These are phyloP conservation scores for Volvox carteri DNA, from an alignment of 163 green algal genomes.

Conservation along the genomic window DNA sequence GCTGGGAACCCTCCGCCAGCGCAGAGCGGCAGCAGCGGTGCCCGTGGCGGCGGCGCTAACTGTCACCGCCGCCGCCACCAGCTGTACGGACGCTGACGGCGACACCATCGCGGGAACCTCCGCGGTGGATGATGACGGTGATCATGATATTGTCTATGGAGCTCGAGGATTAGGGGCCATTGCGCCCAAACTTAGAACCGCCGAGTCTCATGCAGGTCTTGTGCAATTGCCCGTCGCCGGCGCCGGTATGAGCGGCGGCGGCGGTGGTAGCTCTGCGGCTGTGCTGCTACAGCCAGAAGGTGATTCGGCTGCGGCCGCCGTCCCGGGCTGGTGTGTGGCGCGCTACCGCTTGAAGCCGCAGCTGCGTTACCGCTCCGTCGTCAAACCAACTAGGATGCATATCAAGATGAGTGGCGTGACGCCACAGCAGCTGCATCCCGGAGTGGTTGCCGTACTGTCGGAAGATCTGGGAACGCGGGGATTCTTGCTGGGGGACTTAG, in stretches of 20 bases:
- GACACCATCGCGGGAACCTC: no score
- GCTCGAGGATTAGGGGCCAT: not conserved
- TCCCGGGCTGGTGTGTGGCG: not conserved
- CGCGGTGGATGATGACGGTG: no score
- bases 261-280: not conserved
- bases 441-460: not conserved
- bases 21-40: not conserved
- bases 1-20: not conserved
- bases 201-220: not conserved
- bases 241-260: not conserved
- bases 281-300: not conserved
- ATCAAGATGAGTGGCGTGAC: constrained; percentile 5
- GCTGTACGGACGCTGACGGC: not conserved
- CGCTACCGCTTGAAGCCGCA: not conserved
- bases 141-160: no score
- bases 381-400: not conserved
- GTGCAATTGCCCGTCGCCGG: not conserved
- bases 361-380: not conserved
- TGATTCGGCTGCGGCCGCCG: not conserved
- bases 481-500: not conserved
- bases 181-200: not conserved
- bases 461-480: not conserved
- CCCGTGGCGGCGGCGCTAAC: not conserved
- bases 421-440: not conserved
- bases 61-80: not conserved